Evolutionary conservation across 2,329 filamentous ascomycete species (phyloP), one percentile per base, ranked within the genome.

Genomic region (Aschersonia sp.): DNA sequence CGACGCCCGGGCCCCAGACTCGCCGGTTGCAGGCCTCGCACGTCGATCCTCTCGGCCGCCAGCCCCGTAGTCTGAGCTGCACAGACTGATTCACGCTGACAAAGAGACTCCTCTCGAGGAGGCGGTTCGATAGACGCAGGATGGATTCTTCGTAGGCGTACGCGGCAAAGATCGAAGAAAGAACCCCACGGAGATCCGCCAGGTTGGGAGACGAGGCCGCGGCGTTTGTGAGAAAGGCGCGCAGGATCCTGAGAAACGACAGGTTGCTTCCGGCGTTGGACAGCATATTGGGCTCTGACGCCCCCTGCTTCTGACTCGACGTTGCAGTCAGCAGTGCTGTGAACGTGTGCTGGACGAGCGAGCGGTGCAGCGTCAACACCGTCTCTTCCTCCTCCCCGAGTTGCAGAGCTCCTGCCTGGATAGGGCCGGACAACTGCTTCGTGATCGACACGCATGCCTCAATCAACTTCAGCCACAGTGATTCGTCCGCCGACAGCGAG

Each of bases 111-210:
- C 87, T 83, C 52, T 94, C 89, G 0, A 98, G 72, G 48, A 98
- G 79, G 4, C 83, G 76, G 60, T 90, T 94, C 1, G 92, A 87
- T 4, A 98, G 76, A 2, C 77, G 74, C 22, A 98, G 74, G 12
- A 98, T 85, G 0, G 85, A 89, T 61, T 90, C 86, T 63, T 98
- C 92, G 60, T 97, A 95, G 0, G 88, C 83, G 61, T 98, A 98
- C 0, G 92, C 90, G 0, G 90, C 81, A 66, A 98, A 97, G 48
- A 98, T 90, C 10, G 89, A 92, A 1, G 79, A 72, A 2, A 98
- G 75, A 1, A 97, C 89, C 6, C 78, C 77, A 43, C 92, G 83
- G 4, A 98, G 74, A 59, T 97, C 88, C 1, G 87, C 83, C 2
- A 98, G 72, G 10, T 85, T 94, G 0, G 92, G 89, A 0, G 88